phyloP scores from a whole-genome alignment of 2,329 filamentous ascomycete species.

The Arthrobotrys entomopaga region DNA sequence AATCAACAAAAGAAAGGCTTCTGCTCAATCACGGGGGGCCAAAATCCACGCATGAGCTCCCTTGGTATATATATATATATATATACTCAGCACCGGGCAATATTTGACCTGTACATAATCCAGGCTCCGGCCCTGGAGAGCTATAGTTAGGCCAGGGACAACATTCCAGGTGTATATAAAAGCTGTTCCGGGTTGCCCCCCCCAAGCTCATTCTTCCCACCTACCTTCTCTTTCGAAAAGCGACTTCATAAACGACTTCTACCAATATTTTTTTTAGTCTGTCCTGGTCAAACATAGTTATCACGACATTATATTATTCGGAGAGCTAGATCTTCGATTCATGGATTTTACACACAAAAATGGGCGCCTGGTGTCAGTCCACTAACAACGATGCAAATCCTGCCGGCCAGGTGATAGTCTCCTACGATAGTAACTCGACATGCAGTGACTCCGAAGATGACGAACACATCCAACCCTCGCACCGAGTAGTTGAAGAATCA shows the following conservation, averaged over 20 bases:
- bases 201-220: too few relatives aligned
- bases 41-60: constrained; percentile 7
- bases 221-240: too few relatives aligned
- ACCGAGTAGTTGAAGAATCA: neutral
- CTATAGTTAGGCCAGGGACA: neutral
- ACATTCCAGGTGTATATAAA: constrained; percentile 12
- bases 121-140: neutral
- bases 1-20: constrained; percentile 29
- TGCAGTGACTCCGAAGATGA: constrained; percentile 38
- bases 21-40: constrained; percentile 21
- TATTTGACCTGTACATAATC: constrained; percentile 5
- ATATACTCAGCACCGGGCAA: too few relatives aligned
- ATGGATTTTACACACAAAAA: constrained; percentile 6
- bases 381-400: constrained; percentile 24
- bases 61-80: too few relatives aligned
- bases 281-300: neutral
- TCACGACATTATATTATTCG: neutral
- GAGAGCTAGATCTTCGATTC: constrained; percentile 1
- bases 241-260: too few relatives aligned
- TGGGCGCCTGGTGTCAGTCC: constrained; percentile 40
- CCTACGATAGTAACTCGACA: constrained; percentile 32
- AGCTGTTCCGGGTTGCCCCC: neutral
- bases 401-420: constrained; percentile 25
- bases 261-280: too few relatives aligned
- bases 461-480: constrained; percentile 3